phyloP scores from a whole-genome alignment of 1,139 yeast species.

The Blastobotrys elegans region DNA sequence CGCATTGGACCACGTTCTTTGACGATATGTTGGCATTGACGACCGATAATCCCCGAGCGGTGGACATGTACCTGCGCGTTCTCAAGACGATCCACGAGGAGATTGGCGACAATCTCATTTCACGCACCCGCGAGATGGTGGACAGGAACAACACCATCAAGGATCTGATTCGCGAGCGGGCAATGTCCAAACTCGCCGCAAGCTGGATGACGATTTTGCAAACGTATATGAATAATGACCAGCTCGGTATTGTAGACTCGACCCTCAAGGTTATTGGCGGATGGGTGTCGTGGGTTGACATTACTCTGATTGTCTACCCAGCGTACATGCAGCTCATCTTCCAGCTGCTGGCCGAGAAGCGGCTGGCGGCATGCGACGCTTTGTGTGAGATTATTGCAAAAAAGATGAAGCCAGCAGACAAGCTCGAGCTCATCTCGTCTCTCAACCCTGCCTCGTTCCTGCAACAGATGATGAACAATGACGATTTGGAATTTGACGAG shows the following conservation, averaged over 20 bases:
- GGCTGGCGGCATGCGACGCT: conserved; percentile 65
- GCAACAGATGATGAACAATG: conserved; percentile 33
- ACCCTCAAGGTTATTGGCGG: conserved; percentile 71
- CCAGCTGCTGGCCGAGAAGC: conserved; percentile 51
- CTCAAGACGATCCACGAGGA: conserved; percentile 77
- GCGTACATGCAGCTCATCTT: conserved; percentile 60
- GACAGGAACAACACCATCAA: conserved; percentile 69
- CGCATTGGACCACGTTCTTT: conserved; percentile 62
- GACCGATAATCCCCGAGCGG: conserved; percentile 45
- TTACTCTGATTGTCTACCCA: conserved; percentile 66
- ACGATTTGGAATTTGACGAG: conserved; percentile 64
- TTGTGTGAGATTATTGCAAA: conserved; percentile 78
- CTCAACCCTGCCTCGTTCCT: conserved; percentile 61
- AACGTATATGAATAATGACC: conserved; percentile 24
- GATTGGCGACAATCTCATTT: conserved; percentile 85
- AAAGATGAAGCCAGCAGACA: conserved; percentile 87
- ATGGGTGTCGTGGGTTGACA: conserved; percentile 94
- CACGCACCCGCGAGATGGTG: conserved; percentile 53
- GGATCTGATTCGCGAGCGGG: conserved; percentile 73
- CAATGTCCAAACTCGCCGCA: conserved; percentile 60
- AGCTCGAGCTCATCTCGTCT: conserved; percentile 67
- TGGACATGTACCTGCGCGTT: conserved; percentile 74
- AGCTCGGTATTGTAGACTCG: conserved; percentile 46
- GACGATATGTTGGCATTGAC: conserved; percentile 49
- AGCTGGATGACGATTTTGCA: conserved; percentile 64